A percentile compares a stretch with the other conserved stretches of the same genome.
These are phyloP conservation scores for Botrytis cinerea DNA, from an alignment of 2,329 filamentous ascomycete genomes.

Conservation along the genomic window DNA sequence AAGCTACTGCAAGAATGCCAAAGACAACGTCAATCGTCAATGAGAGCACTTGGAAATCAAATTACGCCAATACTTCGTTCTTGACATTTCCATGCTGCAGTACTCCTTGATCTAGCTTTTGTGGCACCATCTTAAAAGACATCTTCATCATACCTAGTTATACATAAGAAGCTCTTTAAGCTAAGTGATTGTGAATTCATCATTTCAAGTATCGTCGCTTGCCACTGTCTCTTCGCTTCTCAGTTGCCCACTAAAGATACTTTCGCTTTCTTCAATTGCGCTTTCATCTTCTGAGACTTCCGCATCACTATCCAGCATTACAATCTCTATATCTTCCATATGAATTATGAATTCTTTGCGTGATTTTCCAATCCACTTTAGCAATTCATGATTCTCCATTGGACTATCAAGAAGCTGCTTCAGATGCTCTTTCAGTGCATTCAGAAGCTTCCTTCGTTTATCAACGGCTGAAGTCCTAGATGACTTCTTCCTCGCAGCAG, in stretches of 20 bases:
- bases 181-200: background rate
- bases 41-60: background rate
- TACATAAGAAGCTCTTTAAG: background rate
- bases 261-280: background rate
- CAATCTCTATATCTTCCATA: constrained; percentile 64
- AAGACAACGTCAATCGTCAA: background rate
- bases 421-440: constrained; percentile 72
- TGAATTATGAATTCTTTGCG: constrained; percentile 73
- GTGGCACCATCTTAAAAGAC: background rate
- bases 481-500: constrained; percentile 58
- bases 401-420: constrained; percentile 64
- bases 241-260: background rate
- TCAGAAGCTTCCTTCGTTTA: constrained; percentile 69
- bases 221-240: background rate
- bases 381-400: constrained; percentile 65
- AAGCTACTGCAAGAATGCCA: background rate
- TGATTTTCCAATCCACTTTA: constrained; percentile 63
- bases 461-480: constrained; percentile 60
- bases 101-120: background rate
- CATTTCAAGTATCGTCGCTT: background rate
- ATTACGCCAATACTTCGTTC: background rate
- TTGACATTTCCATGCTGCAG: background rate
- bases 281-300: constrained; percentile 24
- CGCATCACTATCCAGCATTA: constrained; percentile 30
- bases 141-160: background rate